Base-by-base conservation (phyloP, 2,329 filamentous ascomycete species). In the Blastomyces gilchristii region DNA sequence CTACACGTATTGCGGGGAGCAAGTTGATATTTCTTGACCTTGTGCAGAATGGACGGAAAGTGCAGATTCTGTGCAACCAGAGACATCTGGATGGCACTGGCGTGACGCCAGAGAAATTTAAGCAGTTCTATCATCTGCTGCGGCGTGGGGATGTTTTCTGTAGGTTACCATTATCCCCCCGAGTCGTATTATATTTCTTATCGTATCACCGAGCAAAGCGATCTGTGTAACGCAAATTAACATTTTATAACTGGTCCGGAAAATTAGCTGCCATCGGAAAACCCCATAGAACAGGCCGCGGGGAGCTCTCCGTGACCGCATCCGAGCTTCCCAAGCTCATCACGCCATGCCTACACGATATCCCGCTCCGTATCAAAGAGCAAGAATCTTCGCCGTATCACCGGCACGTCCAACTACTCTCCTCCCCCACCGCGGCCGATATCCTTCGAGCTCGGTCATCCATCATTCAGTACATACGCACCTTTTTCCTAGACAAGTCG, bases 11-110 rank as follows among this genome's bases (percentile, higher is more conserved):
- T 58, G 83, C 85, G 62, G 87, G 92, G 68, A 87, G 85, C 69
- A 90, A 89, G 76, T 85, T 99, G 69, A 80, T 91, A 66, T 99
- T 99, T 75, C 75, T 97, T 68, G 89, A 94, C 75, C 78, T 97
- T 59, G 80, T 86, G 68, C 86, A 91, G 73, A 85, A 90, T 71
- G 87, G 86, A 63, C 78, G 85, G 68, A 84, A 82, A 67, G 75
- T 95, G 43, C 94, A 99, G 76, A 82, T 87, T 65, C 85, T 96
- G 78, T 82, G 89, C 74, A 89, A 89, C 75, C 81, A 87, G 68
- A 80, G 81, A 64, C 70, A 70, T 14, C 67, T 79, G 18, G 72
- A 73, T 18, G 65, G 71, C n/a, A 65, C 73, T n/a, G 75, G 70
- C 22, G 68, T 77, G 11, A 69, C 73, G 3, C 67, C 73, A 0